A percentile compares a stretch with the other conserved stretches of the same genome.
Evolutionary conservation across 768 basidiomycete species (phyloP).

Genomic region (Trametes coccinea): DNA sequence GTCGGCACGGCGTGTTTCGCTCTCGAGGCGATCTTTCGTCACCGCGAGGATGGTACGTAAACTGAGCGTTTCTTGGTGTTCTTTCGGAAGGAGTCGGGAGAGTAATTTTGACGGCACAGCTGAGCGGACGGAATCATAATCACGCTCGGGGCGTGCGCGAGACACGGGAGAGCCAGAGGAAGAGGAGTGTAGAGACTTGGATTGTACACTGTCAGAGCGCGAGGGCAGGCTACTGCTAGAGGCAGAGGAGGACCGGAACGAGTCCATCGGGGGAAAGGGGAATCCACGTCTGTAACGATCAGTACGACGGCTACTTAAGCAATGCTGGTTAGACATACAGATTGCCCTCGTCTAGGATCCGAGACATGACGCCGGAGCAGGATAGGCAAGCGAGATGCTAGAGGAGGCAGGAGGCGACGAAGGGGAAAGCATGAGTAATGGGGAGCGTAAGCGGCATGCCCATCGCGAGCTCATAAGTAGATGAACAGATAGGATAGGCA

Average conservation of each 20-base stretch:
- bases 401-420: conserved; percentile 3
- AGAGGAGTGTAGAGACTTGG: conserved; percentile 20
- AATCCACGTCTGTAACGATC: conserved; percentile 20
- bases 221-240: conserved; percentile 24
- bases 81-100: conserved; percentile 24
- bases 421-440: conserved; percentile 11
- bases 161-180: conserved; percentile 14
- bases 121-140: conserved; percentile 14
- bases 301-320: neutral
- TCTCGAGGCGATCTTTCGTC: conserved; percentile 43
- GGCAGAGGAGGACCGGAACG: conserved; percentile 19
- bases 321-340: conserved; percentile 15
- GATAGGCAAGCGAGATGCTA: conserved; percentile 9
- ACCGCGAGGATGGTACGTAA: conserved; percentile 25
- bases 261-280: conserved; percentile 25
- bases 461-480: conserved; percentile 17
- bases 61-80: conserved; percentile 24
- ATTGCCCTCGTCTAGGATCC: conserved; percentile 18
- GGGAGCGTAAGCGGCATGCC: conserved; percentile 13
- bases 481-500: conserved; percentile 11
- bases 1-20: conserved; percentile 57
- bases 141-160: conserved; percentile 21
- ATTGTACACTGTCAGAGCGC: conserved; percentile 20
- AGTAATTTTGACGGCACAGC: conserved; percentile 24
- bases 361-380: conserved; percentile 12